Base-by-base conservation (phyloP, 2,329 filamentous ascomycete genomes). In the Botrytis fragariae region DNA sequence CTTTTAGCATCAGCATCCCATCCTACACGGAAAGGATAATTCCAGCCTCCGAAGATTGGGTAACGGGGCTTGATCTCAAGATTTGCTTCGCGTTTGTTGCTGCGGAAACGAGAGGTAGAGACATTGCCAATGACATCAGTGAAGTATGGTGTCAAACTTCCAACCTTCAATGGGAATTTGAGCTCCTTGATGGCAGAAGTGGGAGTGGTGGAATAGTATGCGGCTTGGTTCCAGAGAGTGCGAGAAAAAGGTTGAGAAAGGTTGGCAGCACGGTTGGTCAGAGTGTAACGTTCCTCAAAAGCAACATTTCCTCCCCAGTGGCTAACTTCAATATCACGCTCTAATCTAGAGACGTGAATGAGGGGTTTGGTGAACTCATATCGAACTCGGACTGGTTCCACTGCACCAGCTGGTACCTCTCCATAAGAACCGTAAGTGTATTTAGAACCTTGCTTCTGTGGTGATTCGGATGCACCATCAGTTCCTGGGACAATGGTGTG, bases 291-390 rank as follows among this genome's bases (percentile, higher is more conserved):
- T 85, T 99, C 96, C 84, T 99, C 96, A 68, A 95, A 94, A 2
- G 96, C 96, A 71, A 98, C 84, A 81, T 99, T 99, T 75, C 96
- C 96, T 77, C 96, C 96, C 96, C 96, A 99, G 83, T 98, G 96
- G 81, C 93, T 97, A 79, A 99, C 92, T 83, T 99, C 96, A 76
- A 99, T 85, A 80, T 98, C 95, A 74, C 96, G 91, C 84, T 98
- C 93, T 74, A 99, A 86, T 25, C 89, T 86, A 48, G 90, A 90
- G 69, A 94, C 89, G 80, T 96, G 93, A 61, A 91, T 92, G 73
- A 99, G 86, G 20, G 96, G 95, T 84, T 95, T 97, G 76, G 93
- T 98, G 84, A 96, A 98, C 83, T 99, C 95, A 83, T 97, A 98
- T 75, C 96, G 93, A 71, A 98, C 91, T 77, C 87, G 89, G 74